Evolutionary conservation across 208 protist genomes (phyloP).

Genomic region (Lotmaria passim): DNA sequence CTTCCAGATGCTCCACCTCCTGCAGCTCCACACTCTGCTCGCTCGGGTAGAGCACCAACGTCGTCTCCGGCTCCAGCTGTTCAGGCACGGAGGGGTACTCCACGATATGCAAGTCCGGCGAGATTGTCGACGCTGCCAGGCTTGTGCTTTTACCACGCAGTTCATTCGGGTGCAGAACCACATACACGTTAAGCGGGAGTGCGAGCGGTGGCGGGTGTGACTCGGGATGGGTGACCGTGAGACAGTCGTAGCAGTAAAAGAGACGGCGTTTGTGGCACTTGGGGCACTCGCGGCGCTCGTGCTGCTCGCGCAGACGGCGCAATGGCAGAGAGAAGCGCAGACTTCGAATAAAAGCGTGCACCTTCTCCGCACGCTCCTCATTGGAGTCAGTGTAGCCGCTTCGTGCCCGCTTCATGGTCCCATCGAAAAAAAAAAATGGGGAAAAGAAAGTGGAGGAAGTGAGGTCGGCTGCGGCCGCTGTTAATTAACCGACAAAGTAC

Average conservation of each 20-base stretch:
- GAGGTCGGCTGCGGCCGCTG: too few relatives aligned
- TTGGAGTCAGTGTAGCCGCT: conserved; percentile 67
- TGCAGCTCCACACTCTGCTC: conserved; percentile 71
- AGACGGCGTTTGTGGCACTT: conserved; percentile 78
- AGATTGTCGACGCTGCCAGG: conserved; percentile 91
- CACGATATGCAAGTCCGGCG: conserved; percentile 81
- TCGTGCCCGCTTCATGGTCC: conserved; percentile 71
- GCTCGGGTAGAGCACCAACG: conserved; percentile 90
- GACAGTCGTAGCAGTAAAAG: conserved; percentile 92
- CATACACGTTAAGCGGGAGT: conserved; percentile 85
- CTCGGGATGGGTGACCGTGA: conserved; percentile 84
- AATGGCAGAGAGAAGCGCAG: conserved; percentile 81
- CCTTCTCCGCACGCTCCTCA: conserved; percentile 54
- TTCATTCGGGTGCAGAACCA: conserved; percentile 90
- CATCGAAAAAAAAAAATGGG: too few relatives aligned
- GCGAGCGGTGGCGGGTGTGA: conserved; percentile 73
- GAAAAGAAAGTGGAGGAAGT: too few relatives aligned
- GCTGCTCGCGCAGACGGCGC: conserved; percentile 52
- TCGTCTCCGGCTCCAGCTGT: conserved; percentile 62
- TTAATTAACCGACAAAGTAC: too few relatives aligned
- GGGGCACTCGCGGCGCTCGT: conserved; percentile 71
- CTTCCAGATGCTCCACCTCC: conserved; percentile 68
- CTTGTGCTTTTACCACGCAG: conserved; percentile 93
- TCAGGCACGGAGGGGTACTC: conserved; percentile 74
- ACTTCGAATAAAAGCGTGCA: conserved; percentile 70